Evolutionary conservation across 169 alveolate genomes (phyloP), one percentile per base, ranked within the genome.

Genomic region (Cryptosporidium parvum): DNA sequence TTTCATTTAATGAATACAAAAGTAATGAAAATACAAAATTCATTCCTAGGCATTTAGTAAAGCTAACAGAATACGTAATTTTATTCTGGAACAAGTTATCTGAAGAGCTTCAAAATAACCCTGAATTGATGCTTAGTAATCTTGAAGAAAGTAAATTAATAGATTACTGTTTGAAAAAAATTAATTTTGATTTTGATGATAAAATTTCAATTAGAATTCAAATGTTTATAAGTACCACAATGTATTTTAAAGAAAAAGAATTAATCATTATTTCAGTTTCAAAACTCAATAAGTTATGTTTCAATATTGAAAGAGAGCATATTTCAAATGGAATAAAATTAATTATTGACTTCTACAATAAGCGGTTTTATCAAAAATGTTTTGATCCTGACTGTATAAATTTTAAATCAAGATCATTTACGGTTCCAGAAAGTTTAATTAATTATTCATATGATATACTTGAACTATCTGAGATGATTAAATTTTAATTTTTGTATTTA

Each of bases 291-390:
- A 80, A 39, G 62, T 80, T 80, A n/a, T 80, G 89, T 33, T 45
- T 80, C 26, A 80, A 80, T 42, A 45, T 80, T 80, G 75, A 37
- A 58, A 75, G 93, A 44, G 87, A 85, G 31, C 93, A 89, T 45
- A 69, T 48, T 53, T 89, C 93, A 31, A 89, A 89, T 42, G 86
- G 89, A 16, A 80, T 89, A 48, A 65, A 68, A 59, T 68, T 89
- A n/a, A 69, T 89, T 29, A 53, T 89, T 16, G 42, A 59, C 39
- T 39, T 68, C 29, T 59, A 39, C 2, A 42, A 70, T 3, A 51
- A 56, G 52, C 51, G 73, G 33, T 89, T 89, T 42, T 89, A 89
- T 62, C 93, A 89, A 44, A 89, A 89, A 69, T 89, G 93, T n/a
- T 85, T 69, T 58, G 93, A 89, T 65, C 93, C 93, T 16, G 92